Conservation (phyloP, 73 alveolate species). For the Paramecium tetraurelia region DNA sequence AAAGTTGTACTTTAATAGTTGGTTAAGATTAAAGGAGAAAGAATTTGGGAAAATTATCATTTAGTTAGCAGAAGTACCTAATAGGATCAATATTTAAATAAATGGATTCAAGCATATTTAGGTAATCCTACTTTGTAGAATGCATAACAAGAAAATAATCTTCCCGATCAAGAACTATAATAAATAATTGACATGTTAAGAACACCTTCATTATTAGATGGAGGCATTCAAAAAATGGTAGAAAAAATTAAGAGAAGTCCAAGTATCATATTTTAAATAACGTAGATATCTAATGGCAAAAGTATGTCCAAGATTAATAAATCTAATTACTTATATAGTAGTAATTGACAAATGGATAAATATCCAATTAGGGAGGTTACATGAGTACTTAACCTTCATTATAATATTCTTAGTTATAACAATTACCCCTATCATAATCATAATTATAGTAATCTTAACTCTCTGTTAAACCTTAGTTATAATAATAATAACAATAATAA, state of each 20-base stretch:
- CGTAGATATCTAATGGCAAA: background rate
- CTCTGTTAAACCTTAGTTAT: background rate
- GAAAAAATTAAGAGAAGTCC: conserved; percentile 27
- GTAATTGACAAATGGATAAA: background rate
- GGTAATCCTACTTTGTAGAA: background rate
- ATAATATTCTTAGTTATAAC: background rate
- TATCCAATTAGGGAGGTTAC: background rate
- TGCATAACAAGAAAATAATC: background rate
- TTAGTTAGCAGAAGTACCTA: background rate
- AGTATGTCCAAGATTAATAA: background rate
- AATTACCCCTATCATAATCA: background rate
- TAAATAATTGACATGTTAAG: background rate
- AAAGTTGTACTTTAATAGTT: conserved; percentile 44
- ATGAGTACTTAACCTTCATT: background rate
- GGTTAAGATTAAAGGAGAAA: conserved; percentile 51
- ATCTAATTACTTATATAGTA: background rate
- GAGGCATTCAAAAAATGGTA: background rate
- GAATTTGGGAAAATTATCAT: conserved; percentile 50
- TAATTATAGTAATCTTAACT: background rate
- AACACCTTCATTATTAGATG: background rate
- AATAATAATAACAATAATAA: background rate
- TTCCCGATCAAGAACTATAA: background rate
- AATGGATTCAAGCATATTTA: conserved; percentile 32
- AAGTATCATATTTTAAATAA: background rate
- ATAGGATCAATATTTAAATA: background rate